Evolutionary conservation across 2,329 filamentous ascomycete species (phyloP), one percentile per base, ranked within the genome.

Genomic region (Aureobasidium sp.): DNA sequence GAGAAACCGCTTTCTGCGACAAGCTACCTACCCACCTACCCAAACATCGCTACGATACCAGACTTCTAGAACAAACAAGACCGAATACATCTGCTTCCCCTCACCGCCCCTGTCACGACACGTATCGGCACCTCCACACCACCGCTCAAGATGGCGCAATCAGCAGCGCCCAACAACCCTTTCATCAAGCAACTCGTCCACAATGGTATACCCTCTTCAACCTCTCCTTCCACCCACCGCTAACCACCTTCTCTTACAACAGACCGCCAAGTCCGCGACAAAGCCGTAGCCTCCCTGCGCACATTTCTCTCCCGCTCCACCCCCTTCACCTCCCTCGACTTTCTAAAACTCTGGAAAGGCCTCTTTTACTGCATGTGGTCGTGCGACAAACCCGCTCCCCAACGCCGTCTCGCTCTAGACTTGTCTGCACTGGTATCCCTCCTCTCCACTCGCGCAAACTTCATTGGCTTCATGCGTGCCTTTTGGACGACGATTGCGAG

Each of bases 341-440:
- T 90, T 55, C 80, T 93, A 64, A 96, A 96, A 78, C 83, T 97
- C 67, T 96, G 91, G 91, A 96, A 95, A 73, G 93, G 91, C 5
- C 84, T 97, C 22, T 97, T 94, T 80, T 97, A 91, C 81, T 85
- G 84, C 83, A 78, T 60, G 78, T 97, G 91, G 88, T 94, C 96
- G 87, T 91, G 88, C 74, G 92, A 97, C 80, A 89, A 91, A 52
- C 87, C 91, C 12, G 78, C 87, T n/a, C 87, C 89, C 2, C 93
- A 97, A 79, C 91, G 96, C 79, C 84, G 84, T 47, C 87, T 97
- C 49, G 89, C 89, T 68, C 78, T 81, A 67, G 87, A 92, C 65
- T 87, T 97, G 61, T 89, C 91, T 47, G 82, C 77, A 1, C 84
- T 97, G 53, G 74, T 88, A 48, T 80, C 83, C 65, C 76, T 81